Evolutionary conservation across 1,139 yeast species (phyloP).

Genomic region (Lodderomyces beijingensis): DNA sequence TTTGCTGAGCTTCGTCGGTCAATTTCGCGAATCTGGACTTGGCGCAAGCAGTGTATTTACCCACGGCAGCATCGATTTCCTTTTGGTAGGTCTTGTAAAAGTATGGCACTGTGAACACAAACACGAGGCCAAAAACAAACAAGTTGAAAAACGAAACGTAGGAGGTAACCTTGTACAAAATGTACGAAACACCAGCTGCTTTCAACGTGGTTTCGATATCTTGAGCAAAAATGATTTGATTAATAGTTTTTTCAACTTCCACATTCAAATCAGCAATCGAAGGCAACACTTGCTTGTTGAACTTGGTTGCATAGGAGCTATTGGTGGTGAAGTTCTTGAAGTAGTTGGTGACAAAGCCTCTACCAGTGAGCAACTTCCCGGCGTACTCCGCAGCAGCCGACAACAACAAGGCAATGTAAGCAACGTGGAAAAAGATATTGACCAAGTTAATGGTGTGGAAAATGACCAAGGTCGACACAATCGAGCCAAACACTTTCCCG

Average conservation of each 20-base stretch:
- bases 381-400: slow-evolving; percentile 69
- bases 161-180: slow-evolving; percentile 70
- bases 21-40: slow-evolving; percentile 53
- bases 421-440: slow-evolving; percentile 58
- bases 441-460: slow-evolving; percentile 68
- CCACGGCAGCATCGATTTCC: slow-evolving; percentile 74
- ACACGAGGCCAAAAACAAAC: slow-evolving; percentile 51
- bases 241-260: slow-evolving; percentile 44
- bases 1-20: slow-evolving; percentile 48
- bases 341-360: slow-evolving; percentile 66
- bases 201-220: slow-evolving; percentile 67
- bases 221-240: slow-evolving; percentile 61
- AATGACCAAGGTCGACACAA: slow-evolving; percentile 54
- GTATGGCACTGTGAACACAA: slow-evolving; percentile 72
- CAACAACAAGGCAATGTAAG: slow-evolving; percentile 44
- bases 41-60: slow-evolving; percentile 51
- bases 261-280: slow-evolving; percentile 40
- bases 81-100: slow-evolving; percentile 70
- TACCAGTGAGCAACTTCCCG: slow-evolving; percentile 63
- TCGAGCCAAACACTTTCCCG: slow-evolving; percentile 70
- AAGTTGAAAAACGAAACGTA: slow-evolving; percentile 73
- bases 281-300: slow-evolving; percentile 41
- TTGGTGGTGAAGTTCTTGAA: slow-evolving; percentile 39
- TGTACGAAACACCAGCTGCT: slow-evolving; percentile 63
- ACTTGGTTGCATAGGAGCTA: slow-evolving; percentile 34